Evolutionary conservation across 306 rosid genomes (phyloP).

Genomic region (Fagus sylvatica): DNA sequence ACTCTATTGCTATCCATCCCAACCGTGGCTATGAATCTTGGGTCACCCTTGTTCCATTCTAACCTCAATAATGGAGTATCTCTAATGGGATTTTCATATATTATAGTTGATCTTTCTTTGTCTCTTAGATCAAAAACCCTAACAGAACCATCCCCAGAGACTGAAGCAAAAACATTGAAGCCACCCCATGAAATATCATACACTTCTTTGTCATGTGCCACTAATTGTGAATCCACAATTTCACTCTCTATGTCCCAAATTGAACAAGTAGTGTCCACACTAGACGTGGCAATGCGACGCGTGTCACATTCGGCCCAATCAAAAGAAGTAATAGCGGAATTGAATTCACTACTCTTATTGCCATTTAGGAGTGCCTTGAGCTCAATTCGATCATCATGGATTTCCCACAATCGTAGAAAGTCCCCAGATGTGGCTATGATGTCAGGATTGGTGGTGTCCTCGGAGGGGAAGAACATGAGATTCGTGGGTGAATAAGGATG

Average conservation of each 20-base stretch:
- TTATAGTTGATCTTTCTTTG: slow-evolving; percentile 65
- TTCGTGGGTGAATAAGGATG: slow-evolving; percentile 73
- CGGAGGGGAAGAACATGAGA: slow-evolving; percentile 72
- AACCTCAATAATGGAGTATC: slow-evolving; percentile 50
- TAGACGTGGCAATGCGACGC: slow-evolving; percentile 41
- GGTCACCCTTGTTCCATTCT: slow-evolving; percentile 70
- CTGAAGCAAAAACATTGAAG: slow-evolving; percentile 63
- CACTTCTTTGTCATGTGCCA: slow-evolving; percentile 76
- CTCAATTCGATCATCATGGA: slow-evolving; percentile 52
- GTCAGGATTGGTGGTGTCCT: slow-evolving; percentile 46
- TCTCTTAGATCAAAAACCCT: slow-evolving; percentile 66
- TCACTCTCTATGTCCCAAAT: slow-evolving; percentile 69
- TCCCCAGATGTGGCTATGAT: slow-evolving; percentile 67
- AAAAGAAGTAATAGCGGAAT: slow-evolving; percentile 55
- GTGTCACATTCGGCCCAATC: slow-evolving; percentile 57
- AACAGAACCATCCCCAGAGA: slow-evolving; percentile 69
- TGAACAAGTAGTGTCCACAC: slow-evolving; percentile 61
- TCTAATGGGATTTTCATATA: slow-evolving; percentile 52
- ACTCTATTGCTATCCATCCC: slow-evolving; percentile 60
- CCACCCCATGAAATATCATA: slow-evolving; percentile 76
- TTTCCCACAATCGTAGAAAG: slow-evolving; percentile 62
- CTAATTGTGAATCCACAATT: slow-evolving; percentile 53
- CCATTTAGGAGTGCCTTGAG: slow-evolving; percentile 52
- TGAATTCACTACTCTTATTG: slow-evolving; percentile 48
- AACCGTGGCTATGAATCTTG: slow-evolving; percentile 58